Base-by-base conservation (phyloP, 2,329 filamentous ascomycete species). In the Paecilomyces sp. region DNA sequence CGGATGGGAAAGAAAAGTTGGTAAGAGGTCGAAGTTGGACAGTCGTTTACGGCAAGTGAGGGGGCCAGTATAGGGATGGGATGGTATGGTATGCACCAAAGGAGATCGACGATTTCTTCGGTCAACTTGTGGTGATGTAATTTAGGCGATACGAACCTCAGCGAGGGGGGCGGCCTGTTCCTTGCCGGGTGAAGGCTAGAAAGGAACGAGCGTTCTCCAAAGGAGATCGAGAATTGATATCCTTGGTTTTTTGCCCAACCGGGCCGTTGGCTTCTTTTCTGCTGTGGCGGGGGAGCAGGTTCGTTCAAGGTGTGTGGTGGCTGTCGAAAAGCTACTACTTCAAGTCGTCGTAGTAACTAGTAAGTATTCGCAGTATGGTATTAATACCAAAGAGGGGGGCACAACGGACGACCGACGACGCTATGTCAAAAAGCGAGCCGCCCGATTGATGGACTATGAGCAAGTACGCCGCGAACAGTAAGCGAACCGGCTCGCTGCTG, bases 111-210 rank as follows among this genome's bases (percentile, higher is more conserved):
- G 36, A 47, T 47, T n/a, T 47, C 36, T 47, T 47, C 36, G 41
- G 41, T 54, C 54, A 36, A 41, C 58, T 47, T 57, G 50, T 59
- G 58, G 58, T 63, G 60, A 62, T 60, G 59, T 63, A 61, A 61
- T 58, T 54, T 33, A 22, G 22, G n/a, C 51, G 57, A 61, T 58
- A 30, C 47, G 55, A 33, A 22, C 34, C 22, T 59, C 31, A 41
- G n/a, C 55, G 24, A 54, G 54, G n/a, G 57, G 59, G 59, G 56
- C n/a, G 56, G 24, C 50, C 55, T 25, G 41, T 24, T 58, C 57
- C 56, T 60, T 41, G 63, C 62, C 58, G 65, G 66, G 18, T 60
- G 57, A 11, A n/a, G 36, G 18, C 36, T 47, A n/a, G 13, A 47
- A 18, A 47, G 36, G 3, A 22, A 47, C 41, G 4, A 18, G 6